phyloP scores from a whole-genome alignment of 345 rosid genomes.

The Gynandropsis gynandra region DNA sequence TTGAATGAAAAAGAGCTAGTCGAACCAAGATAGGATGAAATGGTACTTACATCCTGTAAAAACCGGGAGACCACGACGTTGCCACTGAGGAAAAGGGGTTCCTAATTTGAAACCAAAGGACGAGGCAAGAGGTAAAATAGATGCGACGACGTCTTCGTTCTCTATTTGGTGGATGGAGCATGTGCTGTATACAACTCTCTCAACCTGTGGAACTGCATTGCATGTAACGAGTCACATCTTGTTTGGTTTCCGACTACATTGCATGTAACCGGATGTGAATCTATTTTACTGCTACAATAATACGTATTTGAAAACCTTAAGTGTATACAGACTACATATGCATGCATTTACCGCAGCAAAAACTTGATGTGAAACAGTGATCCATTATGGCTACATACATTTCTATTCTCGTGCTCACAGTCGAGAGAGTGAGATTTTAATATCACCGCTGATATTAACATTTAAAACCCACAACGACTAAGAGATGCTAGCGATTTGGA shows the following conservation, averaged over 20 bases:
- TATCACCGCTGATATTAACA: no score
- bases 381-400: no score
- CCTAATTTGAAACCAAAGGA: conserved; percentile 46
- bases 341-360: no score
- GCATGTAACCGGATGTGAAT: no score
- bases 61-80: conserved; percentile 62
- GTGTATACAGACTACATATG: no score
- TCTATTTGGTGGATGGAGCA: conserved; percentile 85
- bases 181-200: conserved; percentile 69
- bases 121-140: conserved; percentile 43
- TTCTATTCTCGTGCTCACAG: no score
- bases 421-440: no score
- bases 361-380: no score
- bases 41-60: conserved; percentile 52
- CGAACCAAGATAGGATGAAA: neutral
- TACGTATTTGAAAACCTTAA: neutral
- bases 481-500: neutral
- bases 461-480: neutral
- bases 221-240: neutral
- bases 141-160: conserved; percentile 73
- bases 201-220: conserved; percentile 28
- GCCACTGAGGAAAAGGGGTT: conserved; percentile 73
- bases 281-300: no score
- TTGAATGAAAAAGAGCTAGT: conserved; percentile 19
- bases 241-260: no score